These are phyloP conservation scores for Xylogone sp. DNA, from an alignment of 2,329 filamentous ascomycete species.

Conservation along the genomic window DNA sequence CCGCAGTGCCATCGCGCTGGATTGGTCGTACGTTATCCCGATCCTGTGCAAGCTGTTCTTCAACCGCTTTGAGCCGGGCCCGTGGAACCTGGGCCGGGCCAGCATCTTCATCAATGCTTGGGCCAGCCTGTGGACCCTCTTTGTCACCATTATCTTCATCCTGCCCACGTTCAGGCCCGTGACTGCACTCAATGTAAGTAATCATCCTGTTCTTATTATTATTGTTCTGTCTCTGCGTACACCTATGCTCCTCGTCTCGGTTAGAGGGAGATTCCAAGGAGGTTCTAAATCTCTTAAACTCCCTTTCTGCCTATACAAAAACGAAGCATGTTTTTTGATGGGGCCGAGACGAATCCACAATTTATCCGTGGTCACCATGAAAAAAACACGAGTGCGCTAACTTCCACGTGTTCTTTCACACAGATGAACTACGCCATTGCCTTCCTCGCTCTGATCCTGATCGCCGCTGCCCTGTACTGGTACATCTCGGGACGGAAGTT, in stretches of 20 bases:
- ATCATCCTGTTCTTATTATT: neutral
- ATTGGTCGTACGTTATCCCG: conserved; percentile 54
- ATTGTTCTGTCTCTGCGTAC: neutral
- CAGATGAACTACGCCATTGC: conserved; percentile 54
- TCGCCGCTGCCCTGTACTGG: conserved; percentile 42
- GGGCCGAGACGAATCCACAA: too few species aligned
- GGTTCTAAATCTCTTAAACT: neutral
- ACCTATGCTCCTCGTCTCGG: neutral
- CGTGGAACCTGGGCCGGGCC: conserved; percentile 45
- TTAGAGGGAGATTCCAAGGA: too few species aligned
- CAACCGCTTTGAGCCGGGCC: conserved; percentile 44
- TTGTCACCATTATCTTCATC: conserved; percentile 51
- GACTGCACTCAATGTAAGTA: conserved; percentile 38
- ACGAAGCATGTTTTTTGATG: too few species aligned
- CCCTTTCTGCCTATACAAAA: neutral
- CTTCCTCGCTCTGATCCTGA: conserved; percentile 42
- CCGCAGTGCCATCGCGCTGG: conserved; percentile 46
- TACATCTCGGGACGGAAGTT: conserved; percentile 38
- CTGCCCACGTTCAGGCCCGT: conserved; percentile 46
- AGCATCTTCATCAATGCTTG: conserved; percentile 40
- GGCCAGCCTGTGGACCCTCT: conserved; percentile 48
- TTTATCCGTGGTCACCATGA: too few species aligned
- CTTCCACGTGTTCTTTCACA: too few species aligned
- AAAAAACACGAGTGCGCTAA: too few species aligned
- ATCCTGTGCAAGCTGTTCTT: conserved; percentile 50